These are phyloP conservation scores for Fusarium odoratissimum DNA, from an alignment of 2,329 filamentous ascomycete genomes.

Conservation along the genomic window DNA sequence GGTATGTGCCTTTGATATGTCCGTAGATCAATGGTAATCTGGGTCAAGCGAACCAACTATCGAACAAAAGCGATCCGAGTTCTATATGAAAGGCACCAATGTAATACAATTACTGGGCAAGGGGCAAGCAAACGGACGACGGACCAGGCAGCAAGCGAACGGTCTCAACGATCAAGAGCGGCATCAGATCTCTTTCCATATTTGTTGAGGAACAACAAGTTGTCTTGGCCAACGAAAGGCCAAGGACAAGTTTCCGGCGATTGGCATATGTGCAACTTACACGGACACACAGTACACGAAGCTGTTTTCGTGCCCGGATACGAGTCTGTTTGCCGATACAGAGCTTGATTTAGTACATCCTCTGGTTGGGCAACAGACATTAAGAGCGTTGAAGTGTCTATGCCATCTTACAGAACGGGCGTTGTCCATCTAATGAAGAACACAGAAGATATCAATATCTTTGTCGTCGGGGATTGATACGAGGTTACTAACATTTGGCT, in stretches of 20 bases:
- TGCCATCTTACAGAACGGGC: neutral
- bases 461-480: constrained; percentile 13
- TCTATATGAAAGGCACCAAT: no score
- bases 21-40: no score
- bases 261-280: neutral
- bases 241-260: neutral
- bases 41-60: no score
- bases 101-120: neutral
- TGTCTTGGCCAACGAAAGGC: neutral
- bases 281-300: neutral
- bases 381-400: accelerated
- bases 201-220: neutral
- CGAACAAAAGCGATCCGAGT: no score
- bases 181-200: neutral
- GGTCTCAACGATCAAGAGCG: neutral
- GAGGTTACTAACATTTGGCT: constrained; percentile 5
- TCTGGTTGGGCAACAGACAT: neutral
- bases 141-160: neutral
- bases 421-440: neutral
- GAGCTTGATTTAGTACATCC: no score
- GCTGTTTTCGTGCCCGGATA: neutral
- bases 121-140: neutral
- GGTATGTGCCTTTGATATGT: neutral
- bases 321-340: neutral
- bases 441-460: neutral